Percentiles rank a stretch among this genome's conserved stretches.
phyloP scores from a whole-genome alignment of 345 rosid species.

The Citropsis articulata region DNA sequence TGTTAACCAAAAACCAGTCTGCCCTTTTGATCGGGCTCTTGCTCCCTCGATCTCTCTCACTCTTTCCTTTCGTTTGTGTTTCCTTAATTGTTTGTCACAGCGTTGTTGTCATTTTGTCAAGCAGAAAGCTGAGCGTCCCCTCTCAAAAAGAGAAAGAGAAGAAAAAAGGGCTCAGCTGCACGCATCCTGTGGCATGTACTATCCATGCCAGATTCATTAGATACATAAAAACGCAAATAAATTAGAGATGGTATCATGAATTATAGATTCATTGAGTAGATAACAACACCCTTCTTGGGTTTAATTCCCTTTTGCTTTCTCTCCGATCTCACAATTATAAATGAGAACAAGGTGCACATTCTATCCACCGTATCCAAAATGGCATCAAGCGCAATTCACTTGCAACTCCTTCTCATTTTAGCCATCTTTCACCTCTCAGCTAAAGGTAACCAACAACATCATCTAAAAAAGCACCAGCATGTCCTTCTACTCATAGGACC shows the following conservation, averaged over 20 bases:
- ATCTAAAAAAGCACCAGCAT: slow-evolving; percentile 10
- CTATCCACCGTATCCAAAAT: background rate
- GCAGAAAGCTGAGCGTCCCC: no score
- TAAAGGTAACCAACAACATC: background rate
- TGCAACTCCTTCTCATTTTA: background rate
- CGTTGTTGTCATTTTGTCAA: background rate
- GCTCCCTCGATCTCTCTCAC: background rate
- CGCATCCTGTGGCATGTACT: background rate
- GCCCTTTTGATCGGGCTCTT: no score
- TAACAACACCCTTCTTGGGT: background rate
- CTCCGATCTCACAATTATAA: no score
- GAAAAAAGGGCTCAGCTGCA: no score
- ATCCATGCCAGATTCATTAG: background rate
- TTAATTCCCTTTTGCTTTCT: no score
- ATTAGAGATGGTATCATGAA: background rate
- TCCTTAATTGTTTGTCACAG: background rate
- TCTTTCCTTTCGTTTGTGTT: background rate
- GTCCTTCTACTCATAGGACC: slow-evolving; percentile 4
- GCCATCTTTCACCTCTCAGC: background rate
- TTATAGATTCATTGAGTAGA: background rate
- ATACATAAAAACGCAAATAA: background rate
- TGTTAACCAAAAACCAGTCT: background rate
- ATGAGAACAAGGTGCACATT: no score
- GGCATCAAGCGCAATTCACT: background rate
- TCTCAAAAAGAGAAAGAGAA: no score